Evolutionary conservation across 1,139 yeast genomes (phyloP).

Genomic region (Diutina neorugosa): DNA sequence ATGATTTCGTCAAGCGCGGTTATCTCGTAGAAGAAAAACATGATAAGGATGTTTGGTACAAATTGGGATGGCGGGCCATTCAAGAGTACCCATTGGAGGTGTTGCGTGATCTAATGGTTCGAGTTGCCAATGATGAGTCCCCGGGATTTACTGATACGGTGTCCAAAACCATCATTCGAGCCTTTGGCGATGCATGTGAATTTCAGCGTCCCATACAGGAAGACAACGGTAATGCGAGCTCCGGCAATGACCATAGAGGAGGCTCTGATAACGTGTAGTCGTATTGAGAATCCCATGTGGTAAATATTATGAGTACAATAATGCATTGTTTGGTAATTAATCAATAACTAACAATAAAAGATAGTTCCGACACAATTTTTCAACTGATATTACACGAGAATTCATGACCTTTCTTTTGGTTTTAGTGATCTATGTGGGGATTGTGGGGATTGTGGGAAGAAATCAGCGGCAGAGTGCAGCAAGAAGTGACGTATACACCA

Average conservation of each 20-base stretch:
- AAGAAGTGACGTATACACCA: neutral
- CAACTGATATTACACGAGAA: too few relatives aligned
- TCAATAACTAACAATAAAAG: too few relatives aligned
- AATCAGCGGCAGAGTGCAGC: neutral
- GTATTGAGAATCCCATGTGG: neutral
- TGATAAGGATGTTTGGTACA: neutral
- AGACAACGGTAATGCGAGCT: neutral
- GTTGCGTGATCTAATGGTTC: neutral
- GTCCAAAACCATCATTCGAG: neutral
- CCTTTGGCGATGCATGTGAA: conserved; percentile 2
- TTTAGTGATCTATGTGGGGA: neutral
- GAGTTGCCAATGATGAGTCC: neutral
- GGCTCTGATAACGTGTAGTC: neutral
- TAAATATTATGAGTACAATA: too few relatives aligned
- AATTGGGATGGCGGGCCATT: conserved; percentile 1
- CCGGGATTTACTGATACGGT: neutral
- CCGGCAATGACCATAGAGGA: neutral
- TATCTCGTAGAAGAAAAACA: neutral
- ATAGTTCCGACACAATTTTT: too few relatives aligned
- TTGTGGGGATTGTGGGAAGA: neutral
- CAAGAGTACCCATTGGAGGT: neutral
- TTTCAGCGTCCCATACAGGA: neutral
- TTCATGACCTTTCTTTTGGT: neutral
- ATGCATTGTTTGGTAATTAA: too few relatives aligned
- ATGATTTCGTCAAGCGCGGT: neutral